phyloP scores from a whole-genome alignment of 1,284 basidiomycete species.

The Wolfiporia cocos region DNA sequence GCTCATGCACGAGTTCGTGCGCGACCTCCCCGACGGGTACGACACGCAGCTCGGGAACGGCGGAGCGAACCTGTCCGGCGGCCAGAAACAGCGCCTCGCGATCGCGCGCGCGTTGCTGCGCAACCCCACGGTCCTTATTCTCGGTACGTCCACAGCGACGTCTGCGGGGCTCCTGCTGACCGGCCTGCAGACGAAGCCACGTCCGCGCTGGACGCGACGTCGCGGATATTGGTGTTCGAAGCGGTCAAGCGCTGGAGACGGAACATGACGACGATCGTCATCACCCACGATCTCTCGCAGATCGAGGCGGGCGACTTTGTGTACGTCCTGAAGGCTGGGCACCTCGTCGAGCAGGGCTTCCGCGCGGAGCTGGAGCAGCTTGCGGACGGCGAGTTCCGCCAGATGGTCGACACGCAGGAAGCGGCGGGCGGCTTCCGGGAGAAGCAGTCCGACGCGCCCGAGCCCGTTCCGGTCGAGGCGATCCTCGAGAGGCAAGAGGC shows the following conservation, averaged over 20 bases:
- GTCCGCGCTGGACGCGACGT: conserved; percentile 88
- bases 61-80: conserved; percentile 82
- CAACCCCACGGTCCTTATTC: conserved; percentile 86
- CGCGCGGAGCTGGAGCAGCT: conserved; percentile 64
- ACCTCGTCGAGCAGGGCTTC: conserved; percentile 87
- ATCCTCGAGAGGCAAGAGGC: conserved; percentile 35
- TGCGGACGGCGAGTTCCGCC: conserved; percentile 47
- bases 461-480: conserved; percentile 31
- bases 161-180: background rate
- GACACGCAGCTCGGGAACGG: conserved; percentile 76
- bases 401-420: conserved; percentile 45
- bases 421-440: conserved; percentile 44
- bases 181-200: conserved; percentile 84
- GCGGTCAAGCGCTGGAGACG: conserved; percentile 81
- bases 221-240: conserved; percentile 84
- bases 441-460: conserved; percentile 22
- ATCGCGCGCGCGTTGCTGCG: conserved; percentile 86
- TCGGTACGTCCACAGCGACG: conserved; percentile 46
- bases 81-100: conserved; percentile 90
- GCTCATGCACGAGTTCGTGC: conserved; percentile 84
- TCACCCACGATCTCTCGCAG: conserved; percentile 92
- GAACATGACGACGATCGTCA: conserved; percentile 90
- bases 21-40: conserved; percentile 81
- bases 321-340: conserved; percentile 83
- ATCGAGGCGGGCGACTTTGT: conserved; percentile 80